Conservation (phyloP, 805 yeast species). For the Yarrowia yakushimensis region DNA sequence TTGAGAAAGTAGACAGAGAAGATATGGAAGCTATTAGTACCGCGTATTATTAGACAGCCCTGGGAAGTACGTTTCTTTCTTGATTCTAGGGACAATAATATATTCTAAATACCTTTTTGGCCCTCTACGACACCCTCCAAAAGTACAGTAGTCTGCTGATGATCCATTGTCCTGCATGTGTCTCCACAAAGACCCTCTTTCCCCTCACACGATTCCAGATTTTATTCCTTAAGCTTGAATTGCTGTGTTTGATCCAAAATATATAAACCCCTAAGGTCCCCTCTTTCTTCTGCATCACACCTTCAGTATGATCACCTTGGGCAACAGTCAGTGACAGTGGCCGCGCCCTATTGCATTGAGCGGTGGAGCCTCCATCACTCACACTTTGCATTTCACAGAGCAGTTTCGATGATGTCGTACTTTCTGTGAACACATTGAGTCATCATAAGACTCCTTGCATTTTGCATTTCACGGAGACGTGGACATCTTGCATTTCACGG, state of each 20-base stretch:
- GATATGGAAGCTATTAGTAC: too few species aligned
- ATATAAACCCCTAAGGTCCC: not conserved
- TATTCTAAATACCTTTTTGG: too few species aligned
- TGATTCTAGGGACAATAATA: too few species aligned
- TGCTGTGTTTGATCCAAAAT: not conserved
- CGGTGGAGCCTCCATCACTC: not conserved
- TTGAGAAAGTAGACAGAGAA: too few species aligned
- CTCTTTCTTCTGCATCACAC: not conserved
- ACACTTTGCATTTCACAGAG: not conserved
- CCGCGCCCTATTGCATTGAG: not conserved
- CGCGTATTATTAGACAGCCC: too few species aligned
- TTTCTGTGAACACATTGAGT: not conserved
- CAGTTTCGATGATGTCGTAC: not conserved
- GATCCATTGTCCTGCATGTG: not conserved
- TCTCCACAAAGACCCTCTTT: not conserved
- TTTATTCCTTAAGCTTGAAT: not conserved
- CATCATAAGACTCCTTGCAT: not conserved
- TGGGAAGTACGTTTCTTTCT: too few species aligned
- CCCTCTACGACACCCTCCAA: not conserved
- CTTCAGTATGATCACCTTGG: not conserved
- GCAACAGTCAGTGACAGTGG: constrained; percentile 5
- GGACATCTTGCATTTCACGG: not conserved
- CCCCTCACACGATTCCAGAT: not conserved
- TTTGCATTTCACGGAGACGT: too few species aligned
- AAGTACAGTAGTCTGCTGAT: too few species aligned